phyloP scores from a whole-genome alignment of 139 green algal species.

The Ettlia oleoabundans region DNA sequence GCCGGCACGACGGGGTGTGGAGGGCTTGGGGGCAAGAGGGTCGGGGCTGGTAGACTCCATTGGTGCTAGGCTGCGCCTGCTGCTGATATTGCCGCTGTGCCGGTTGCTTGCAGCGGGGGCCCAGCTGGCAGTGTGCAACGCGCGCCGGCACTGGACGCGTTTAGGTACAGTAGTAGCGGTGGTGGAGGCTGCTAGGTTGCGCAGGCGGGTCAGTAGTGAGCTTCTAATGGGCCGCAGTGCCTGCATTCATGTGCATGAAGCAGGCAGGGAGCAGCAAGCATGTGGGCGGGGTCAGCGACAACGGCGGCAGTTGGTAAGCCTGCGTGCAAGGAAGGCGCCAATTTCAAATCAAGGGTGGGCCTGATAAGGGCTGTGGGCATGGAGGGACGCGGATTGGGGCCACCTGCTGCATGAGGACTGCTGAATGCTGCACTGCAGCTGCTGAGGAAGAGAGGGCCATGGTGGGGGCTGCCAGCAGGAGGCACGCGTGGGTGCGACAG shows the following conservation, averaged over 20 bases:
- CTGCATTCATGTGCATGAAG: too few species aligned
- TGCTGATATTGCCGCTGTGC: background rate
- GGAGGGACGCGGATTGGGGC: too few species aligned
- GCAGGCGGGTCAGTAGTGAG: background rate
- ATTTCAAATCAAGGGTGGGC: background rate
- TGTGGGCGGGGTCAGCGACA: background rate
- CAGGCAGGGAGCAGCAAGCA: too few species aligned
- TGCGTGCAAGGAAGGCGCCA: background rate
- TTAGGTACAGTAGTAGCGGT: background rate
- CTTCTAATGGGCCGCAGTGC: background rate
- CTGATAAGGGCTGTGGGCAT: too few species aligned
- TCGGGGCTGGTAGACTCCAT: background rate
- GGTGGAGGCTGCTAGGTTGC: background rate
- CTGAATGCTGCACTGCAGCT: background rate
- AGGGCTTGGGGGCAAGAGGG: background rate
- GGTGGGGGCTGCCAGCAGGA: background rate
- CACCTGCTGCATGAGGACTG: slow-evolving; percentile 2
- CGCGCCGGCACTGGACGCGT: background rate
- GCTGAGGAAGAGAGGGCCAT: background rate
- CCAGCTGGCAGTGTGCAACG: background rate
- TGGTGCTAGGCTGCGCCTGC: background rate
- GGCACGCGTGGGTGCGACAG: too few species aligned
- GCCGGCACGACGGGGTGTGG: background rate
- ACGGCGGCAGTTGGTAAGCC: background rate
- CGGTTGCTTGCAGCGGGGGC: background rate